Evolutionary conservation across 106 monocot genomes (phyloP).

Genomic region (Dendrobium catenatum): DNA sequence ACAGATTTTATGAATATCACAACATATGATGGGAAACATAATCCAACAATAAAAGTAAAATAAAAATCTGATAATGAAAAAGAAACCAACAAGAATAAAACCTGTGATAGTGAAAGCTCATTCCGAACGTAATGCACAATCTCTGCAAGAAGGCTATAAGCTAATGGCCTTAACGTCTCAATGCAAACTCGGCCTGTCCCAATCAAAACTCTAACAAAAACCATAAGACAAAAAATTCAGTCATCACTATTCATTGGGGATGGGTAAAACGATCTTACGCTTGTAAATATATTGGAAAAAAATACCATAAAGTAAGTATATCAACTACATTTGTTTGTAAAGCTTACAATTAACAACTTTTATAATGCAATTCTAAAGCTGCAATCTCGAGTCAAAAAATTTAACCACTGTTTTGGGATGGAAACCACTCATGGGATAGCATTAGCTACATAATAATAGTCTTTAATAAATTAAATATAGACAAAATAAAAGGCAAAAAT

Average conservation of each 20-base stretch:
- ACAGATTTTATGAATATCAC: background rate
- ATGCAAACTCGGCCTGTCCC: constrained; percentile 89
- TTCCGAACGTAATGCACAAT: constrained; percentile 95
- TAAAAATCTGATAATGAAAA: constrained; percentile 6
- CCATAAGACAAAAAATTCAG: constrained; percentile 2
- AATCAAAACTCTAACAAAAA: constrained; percentile 69
- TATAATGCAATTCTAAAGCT: background rate
- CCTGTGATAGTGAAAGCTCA: constrained; percentile 87
- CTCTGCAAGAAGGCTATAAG: constrained; percentile 96
- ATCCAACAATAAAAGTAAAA: background rate
- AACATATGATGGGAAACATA: background rate
- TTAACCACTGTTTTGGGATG: background rate
- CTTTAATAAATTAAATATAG: background rate
- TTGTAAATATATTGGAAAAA: background rate
- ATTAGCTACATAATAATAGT: background rate
- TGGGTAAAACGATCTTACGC: background rate
- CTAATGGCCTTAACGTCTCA: constrained; percentile 89
- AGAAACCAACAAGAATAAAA: constrained; percentile 16
- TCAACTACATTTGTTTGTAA: background rate
- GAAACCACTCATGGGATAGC: background rate
- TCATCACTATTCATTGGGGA: background rate
- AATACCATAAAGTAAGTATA: background rate
- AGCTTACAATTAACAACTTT: background rate
- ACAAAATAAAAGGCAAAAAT: background rate
- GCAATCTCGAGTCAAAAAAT: background rate